phyloP scores from a whole-genome alignment of 495 filamentous ascomycete species.

The Chaetomium tenue region DNA sequence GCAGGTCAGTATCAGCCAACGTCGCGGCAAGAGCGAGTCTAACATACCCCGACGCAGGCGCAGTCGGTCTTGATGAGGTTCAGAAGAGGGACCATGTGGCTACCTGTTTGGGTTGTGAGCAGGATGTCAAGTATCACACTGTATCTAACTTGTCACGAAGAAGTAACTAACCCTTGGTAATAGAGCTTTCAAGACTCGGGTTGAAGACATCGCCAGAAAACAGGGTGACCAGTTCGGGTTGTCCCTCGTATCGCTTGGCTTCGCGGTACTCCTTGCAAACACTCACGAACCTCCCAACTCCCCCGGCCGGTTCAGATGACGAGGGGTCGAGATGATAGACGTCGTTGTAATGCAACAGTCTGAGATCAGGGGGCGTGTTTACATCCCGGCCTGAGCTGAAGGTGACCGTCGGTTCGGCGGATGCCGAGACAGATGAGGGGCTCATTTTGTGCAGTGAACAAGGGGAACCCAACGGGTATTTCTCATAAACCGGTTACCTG shows the following conservation, averaged over 20 bases:
- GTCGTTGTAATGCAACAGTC: slow-evolving; percentile 88
- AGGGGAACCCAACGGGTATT: too few relatives aligned
- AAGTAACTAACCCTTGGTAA: slow-evolving; percentile 66
- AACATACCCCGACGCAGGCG: slow-evolving; percentile 73
- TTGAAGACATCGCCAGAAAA: slow-evolving; percentile 95
- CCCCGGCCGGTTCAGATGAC: slow-evolving; percentile 77
- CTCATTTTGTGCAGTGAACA: slow-evolving; percentile 15
- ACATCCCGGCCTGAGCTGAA: slow-evolving; percentile 49
- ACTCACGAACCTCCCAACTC: slow-evolving; percentile 75
- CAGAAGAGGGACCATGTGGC: slow-evolving; percentile 85
- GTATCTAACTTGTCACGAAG: neutral
- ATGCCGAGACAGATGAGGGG: slow-evolving; percentile 15
- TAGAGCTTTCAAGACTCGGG: slow-evolving; percentile 77
- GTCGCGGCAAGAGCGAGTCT: slow-evolving; percentile 6
- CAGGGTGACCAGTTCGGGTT: slow-evolving; percentile 68
- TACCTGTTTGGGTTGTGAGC: slow-evolving; percentile 36
- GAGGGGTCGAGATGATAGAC: slow-evolving; percentile 78
- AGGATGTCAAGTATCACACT: too few relatives aligned
- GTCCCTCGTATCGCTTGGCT: slow-evolving; percentile 54
- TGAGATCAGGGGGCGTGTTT: slow-evolving; percentile 60
- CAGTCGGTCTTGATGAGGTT: slow-evolving; percentile 73
- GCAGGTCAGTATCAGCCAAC: neutral
- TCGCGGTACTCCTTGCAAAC: slow-evolving; percentile 69
- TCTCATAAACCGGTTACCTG: neutral
- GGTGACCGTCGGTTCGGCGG: slow-evolving; percentile 39